These are phyloP conservation scores for Persicaria tinctoria DNA, from an alignment of 148 eudicot species.

Conservation along the genomic window DNA sequence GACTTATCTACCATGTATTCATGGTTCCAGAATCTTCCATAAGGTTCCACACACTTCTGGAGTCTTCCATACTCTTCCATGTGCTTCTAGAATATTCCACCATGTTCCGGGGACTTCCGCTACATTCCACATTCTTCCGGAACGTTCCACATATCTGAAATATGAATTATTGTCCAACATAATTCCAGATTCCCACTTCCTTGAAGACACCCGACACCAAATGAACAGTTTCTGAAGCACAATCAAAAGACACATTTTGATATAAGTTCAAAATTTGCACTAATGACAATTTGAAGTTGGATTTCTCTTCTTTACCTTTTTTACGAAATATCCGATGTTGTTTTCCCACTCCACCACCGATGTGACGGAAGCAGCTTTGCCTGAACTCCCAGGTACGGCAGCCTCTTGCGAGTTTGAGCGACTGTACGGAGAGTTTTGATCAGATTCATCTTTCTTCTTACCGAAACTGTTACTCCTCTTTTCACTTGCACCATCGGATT, in stretches of 20 bases:
- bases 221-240: conserved; percentile 74
- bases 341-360: conserved; percentile 38
- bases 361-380: neutral
- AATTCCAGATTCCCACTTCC: conserved; percentile 72
- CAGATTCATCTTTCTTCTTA: neutral
- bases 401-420: neutral
- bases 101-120: no score
- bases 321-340: conserved; percentile 64
- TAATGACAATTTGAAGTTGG: no score
- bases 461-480: neutral
- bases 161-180: no score
- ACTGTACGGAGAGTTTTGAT: neutral
- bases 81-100: no score
- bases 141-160: no score
- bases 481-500: neutral
- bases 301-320: conserved; percentile 40
- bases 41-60: no score
- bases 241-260: neutral
- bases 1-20: no score
- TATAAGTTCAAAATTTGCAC: no score
- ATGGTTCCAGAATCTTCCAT: no score
- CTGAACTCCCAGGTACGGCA: neutral
- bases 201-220: conserved; percentile 66
- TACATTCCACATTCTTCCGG: no score
- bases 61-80: no score